phyloP scores from a whole-genome alignment of 345 rosid genomes.

The Hevea brasiliensis region DNA sequence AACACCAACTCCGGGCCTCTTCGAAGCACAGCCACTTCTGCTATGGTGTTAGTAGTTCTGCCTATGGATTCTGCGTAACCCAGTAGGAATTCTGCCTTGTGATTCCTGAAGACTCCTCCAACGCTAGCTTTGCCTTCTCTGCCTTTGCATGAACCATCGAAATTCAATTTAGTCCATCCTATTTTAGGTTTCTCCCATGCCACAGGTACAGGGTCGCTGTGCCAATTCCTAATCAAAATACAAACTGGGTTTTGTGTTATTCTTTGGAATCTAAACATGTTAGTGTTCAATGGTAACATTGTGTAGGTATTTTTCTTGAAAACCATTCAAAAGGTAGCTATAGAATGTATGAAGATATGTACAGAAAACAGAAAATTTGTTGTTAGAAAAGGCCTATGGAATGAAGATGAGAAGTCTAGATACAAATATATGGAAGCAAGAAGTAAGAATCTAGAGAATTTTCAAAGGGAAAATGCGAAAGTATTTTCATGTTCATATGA shows the following conservation, averaged over 20 bases:
- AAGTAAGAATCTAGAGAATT: no score
- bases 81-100: conserved; percentile 70
- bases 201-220: conserved; percentile 56
- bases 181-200: conserved; percentile 65
- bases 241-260: conserved; percentile 29
- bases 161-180: conserved; percentile 87
- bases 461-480: no score
- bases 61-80: conserved; percentile 84
- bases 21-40: conserved; percentile 69
- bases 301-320: not conserved
- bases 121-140: conserved; percentile 61
- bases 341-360: no score
- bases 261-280: conserved; percentile 37
- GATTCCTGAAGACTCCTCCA: conserved; percentile 81
- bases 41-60: conserved; percentile 58
- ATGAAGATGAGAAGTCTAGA: no score
- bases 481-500: no score
- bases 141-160: conserved; percentile 67
- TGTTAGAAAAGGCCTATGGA: no score
- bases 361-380: no score
- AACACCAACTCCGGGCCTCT: conserved; percentile 73
- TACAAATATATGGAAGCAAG: no score
- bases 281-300: conserved; percentile 41
- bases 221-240: conserved; percentile 42
- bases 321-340: no score